Evolutionary conservation across 768 basidiomycete genomes (phyloP).

Genomic region (Tricholoma flavovirens): DNA sequence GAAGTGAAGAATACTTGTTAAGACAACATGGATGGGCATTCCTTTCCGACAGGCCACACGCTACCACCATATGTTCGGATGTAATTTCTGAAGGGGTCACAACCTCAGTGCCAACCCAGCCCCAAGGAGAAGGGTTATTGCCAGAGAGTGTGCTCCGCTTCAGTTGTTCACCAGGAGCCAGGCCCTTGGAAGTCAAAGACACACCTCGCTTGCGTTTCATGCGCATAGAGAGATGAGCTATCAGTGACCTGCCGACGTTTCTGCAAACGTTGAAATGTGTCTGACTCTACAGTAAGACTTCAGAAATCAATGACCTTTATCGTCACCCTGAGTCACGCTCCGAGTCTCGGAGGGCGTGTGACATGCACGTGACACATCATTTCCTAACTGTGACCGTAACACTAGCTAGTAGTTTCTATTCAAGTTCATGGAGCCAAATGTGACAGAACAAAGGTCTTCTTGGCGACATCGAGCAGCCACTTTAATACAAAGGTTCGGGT

Average conservation of each 20-base stretch:
- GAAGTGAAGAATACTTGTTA: constrained; percentile 43
- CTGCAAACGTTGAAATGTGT: not conserved
- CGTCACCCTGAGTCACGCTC: too few relatives aligned
- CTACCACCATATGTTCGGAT: constrained; percentile 54
- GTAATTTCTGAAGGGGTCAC: constrained; percentile 53
- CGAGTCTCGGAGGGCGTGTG: too few relatives aligned
- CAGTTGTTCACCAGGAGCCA: constrained; percentile 56
- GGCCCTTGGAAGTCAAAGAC: constrained; percentile 42
- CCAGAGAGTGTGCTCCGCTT: constrained; percentile 50
- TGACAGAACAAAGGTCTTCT: not conserved
- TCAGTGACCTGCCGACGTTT: not conserved
- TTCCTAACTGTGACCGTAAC: not conserved
- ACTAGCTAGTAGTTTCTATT: too few relatives aligned
- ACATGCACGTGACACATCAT: not conserved
- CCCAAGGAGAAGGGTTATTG: constrained; percentile 54
- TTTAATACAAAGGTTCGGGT: constrained; percentile 18
- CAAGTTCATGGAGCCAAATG: constrained; percentile 1
- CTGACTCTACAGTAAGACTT: not conserved
- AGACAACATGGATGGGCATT: constrained; percentile 49
- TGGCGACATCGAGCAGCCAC: constrained; percentile 11
- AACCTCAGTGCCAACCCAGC: constrained; percentile 73
- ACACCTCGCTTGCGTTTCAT: constrained; percentile 53
- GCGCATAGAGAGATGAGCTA: constrained; percentile 35
- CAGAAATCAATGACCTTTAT: too few relatives aligned
- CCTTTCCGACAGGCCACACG: constrained; percentile 59